These are phyloP conservation scores for Purpureocillium takamizusanense DNA, from an alignment of 2,329 filamentous ascomycete genomes.

Conservation along the genomic window DNA sequence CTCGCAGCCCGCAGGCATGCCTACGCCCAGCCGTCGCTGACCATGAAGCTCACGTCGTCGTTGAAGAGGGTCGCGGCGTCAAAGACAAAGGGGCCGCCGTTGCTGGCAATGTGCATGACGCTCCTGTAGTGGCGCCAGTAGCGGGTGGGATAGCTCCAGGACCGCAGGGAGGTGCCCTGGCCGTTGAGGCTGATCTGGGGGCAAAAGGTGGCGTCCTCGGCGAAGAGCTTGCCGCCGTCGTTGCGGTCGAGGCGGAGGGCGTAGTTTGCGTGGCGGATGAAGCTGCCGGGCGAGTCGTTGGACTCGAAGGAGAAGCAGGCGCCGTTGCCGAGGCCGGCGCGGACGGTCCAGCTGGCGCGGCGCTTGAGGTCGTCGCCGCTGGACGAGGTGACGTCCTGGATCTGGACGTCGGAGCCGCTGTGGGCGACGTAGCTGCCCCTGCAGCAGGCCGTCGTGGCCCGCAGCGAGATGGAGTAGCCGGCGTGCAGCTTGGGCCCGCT, in stretches of 20 bases:
- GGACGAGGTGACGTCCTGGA: conserved; percentile 42
- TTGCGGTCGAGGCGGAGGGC: conserved; percentile 36
- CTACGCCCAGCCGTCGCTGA: too few relatives aligned
- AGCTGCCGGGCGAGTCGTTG: conserved; percentile 47
- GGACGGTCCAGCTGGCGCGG: conserved; percentile 44
- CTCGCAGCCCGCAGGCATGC: too few relatives aligned
- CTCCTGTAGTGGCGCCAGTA: conserved; percentile 43
- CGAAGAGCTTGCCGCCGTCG: conserved; percentile 46
- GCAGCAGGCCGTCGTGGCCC: conserved; percentile 44
- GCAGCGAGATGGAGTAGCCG: conserved; percentile 43
- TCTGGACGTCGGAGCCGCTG: conserved; percentile 39
- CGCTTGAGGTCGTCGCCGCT: conserved; percentile 39
- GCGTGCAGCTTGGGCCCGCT: conserved; percentile 36
- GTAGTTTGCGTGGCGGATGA: conserved; percentile 47
- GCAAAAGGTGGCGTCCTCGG: conserved; percentile 57
- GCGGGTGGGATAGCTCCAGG: conserved; percentile 53
- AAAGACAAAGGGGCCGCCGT: too few relatives aligned
- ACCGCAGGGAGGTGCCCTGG: conserved; percentile 39
- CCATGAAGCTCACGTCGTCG: too few relatives aligned
- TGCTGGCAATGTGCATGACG: too few relatives aligned
- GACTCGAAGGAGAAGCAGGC: conserved; percentile 55
- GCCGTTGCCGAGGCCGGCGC: conserved; percentile 44
- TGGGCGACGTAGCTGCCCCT: conserved; percentile 47
- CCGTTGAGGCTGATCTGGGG: conserved; percentile 41
- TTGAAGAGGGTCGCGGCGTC: too few relatives aligned